Percentiles rank a stretch among this genome's conserved stretches.
Conservation (phyloP, 2,329 filamentous ascomycete genomes). For the Pseudocercospora vitis region DNA sequence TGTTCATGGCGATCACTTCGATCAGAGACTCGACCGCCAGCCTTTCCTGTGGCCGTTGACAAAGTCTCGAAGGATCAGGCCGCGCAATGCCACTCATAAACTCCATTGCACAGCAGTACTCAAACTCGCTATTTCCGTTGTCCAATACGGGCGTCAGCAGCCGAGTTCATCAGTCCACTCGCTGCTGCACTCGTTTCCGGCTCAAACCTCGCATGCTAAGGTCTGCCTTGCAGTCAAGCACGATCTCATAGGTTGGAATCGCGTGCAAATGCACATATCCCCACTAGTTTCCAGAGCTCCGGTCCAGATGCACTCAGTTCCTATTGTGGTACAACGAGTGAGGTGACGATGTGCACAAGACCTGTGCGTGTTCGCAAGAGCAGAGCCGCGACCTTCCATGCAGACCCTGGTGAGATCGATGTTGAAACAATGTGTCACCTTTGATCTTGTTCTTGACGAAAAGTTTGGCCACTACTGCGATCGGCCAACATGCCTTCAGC, state of each 20-base stretch:
- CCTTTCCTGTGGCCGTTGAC: too few relatives aligned
- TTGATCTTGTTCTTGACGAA: neutral
- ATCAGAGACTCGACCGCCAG: too few relatives aligned
- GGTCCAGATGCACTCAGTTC: neutral
- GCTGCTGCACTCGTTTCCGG: neutral
- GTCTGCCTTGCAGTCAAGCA: neutral
- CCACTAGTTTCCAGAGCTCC: neutral
- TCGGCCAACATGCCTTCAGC: neutral
- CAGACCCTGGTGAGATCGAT: neutral
- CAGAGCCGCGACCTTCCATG: too few relatives aligned
- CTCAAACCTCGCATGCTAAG: neutral
- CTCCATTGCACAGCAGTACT: neutral
- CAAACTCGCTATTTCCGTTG: neutral
- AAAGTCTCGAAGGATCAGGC: too few relatives aligned
- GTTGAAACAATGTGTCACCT: neutral
- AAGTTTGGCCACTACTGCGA: too few relatives aligned
- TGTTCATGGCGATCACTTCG: too few relatives aligned
- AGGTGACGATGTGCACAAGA: neutral
- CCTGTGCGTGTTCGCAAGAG: too few relatives aligned
- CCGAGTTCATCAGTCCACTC: neutral
- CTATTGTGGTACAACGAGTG: neutral
- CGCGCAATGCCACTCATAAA: too few relatives aligned
- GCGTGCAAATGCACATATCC: neutral
- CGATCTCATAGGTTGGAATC: neutral
- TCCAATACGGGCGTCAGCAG: neutral